Evolutionary conservation across 805 yeast genomes (phyloP), one percentile per base, ranked within the genome.

Genomic region (Metschnikowia shivogae): DNA sequence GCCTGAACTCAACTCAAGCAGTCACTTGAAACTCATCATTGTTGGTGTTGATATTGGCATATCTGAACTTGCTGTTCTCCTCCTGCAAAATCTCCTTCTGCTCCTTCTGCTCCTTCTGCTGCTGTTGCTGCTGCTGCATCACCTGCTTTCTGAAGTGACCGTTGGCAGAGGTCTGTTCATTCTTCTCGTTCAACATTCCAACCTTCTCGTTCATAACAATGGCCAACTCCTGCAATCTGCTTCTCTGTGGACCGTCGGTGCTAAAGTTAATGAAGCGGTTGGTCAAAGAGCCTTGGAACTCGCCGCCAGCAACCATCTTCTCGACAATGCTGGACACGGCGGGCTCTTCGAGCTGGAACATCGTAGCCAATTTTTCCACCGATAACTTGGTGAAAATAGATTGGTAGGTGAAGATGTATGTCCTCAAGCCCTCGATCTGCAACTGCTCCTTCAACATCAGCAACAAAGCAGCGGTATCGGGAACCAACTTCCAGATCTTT

Each of bases 371-470:
- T 55, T 80, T 80, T 13, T 72, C 64, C 40, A 89, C 65, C 3
- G 96, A 83, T 45, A 92, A 76, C 52, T 86, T 84, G 49, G 83
- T 72, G 70, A 84, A 89, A 57, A 81, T 82, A 29, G 82, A 67
- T 62, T 86, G 87, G 72, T 84, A 89, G 52, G 86, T 83, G 75
- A 89, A 86, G 53, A 93, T 74, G 66, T 86, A 93, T n/a, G 97
- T 88, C 69, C 96, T 82, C 61, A 93, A 77, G 39, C 97, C 95
- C 68, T 89, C 96, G 44, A 81, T 72, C 73, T 93, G 95, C 58
- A 95, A 77, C 70, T 86, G 87, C 53, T 76, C 77, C 55, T 77
- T 77, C 60, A 93, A 76, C 83, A 86, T 80, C n/a, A 67, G 68
- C 68, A 81, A 82, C 62, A 88, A 77, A 39, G 74, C 68, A 41